A percentile compares a stretch with the other conserved stretches of the same genome.
These are phyloP conservation scores for Rhexocercosporidium sp. DNA, from an alignment of 2,329 filamentous ascomycete genomes.

Conservation along the genomic window DNA sequence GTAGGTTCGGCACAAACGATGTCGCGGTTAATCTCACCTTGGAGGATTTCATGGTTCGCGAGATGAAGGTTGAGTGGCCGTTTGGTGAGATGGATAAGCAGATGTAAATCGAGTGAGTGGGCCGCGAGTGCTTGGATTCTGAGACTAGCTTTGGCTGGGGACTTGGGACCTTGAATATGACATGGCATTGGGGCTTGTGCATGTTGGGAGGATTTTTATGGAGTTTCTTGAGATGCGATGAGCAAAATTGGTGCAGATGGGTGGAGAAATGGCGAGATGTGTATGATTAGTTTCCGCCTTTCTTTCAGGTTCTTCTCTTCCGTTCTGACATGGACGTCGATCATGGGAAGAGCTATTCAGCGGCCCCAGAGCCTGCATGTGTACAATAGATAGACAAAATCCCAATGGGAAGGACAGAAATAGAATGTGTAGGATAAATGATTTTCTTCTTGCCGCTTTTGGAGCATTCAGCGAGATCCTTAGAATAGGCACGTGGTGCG, in stretches of 20 bases:
- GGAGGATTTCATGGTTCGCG: neutral
- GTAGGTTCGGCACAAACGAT: neutral
- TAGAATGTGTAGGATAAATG: neutral
- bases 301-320: neutral
- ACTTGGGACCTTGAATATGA: too few relatives aligned
- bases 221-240: neutral
- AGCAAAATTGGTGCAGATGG: neutral
- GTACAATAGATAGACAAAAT: neutral
- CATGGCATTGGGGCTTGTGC: too few relatives aligned
- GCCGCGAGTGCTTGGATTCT: too few relatives aligned
- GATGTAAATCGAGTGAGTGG: too few relatives aligned
- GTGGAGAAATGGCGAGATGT: neutral
- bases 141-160: too few relatives aligned
- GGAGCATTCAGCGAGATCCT: too few relatives aligned
- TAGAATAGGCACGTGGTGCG: too few relatives aligned
- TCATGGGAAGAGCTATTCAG: neutral
- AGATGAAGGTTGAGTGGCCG: conserved; percentile 1
- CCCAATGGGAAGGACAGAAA: neutral
- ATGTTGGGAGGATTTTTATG: neutral
- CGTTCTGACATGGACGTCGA: neutral
- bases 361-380: neutral
- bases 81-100: neutral
- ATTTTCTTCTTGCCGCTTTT: neutral
- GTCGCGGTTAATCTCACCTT: neutral
- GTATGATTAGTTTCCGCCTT: too few relatives aligned